Evolutionary conservation across 129 eudicot species (phyloP), one percentile per base, ranked within the genome.

Genomic region (Gnaphalium uliginosum): DNA sequence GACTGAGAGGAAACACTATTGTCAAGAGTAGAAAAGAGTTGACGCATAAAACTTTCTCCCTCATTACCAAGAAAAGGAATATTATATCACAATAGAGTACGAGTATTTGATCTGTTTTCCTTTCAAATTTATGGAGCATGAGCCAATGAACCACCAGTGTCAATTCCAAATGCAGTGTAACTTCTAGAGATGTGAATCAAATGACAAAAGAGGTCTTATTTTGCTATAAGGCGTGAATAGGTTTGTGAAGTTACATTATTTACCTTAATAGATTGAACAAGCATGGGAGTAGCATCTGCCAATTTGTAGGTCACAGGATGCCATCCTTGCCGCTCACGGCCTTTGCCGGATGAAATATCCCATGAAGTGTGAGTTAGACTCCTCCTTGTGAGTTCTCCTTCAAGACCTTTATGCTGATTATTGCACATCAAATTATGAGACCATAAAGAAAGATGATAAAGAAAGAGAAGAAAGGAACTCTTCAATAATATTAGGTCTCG

Each of bases 241-340:
- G 21, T 50, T 70, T 78, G 3, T 17, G 26, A 62, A 50, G 8
- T 64, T 15, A 22, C 30, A 32, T 22, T 13, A 29, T 29, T 51
- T 85, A 93, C 98, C 98, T 94, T 94, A 62, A 94, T 94, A 48
- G 91, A 89, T 81, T 90, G 91, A 65, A 94, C 74, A 26, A 94
- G 93, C 56, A 17, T 41, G 53, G 90, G 85, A 66, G 97, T 88
- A 73, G 98, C 97, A 79, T 94, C 98, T 22, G 85, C 92, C 82
- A 90, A 79, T 78, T 90, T 90, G 78, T 88, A 94, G 69, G 96
- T 88, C 66, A 89, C 86, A 1, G 98, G 98, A 87, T 94, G 98
- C 98, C 98, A 94, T 75, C 97, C 98, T 81, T 77, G 87, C 51
- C 98, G 81, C 61, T 90, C 84, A 75, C 85, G 97, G 5, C 86